A percentile compares a stretch with the other conserved stretches of the same genome.
Conservation (phyloP, 805 yeast species). For the Suhomyces canberraensis region DNA sequence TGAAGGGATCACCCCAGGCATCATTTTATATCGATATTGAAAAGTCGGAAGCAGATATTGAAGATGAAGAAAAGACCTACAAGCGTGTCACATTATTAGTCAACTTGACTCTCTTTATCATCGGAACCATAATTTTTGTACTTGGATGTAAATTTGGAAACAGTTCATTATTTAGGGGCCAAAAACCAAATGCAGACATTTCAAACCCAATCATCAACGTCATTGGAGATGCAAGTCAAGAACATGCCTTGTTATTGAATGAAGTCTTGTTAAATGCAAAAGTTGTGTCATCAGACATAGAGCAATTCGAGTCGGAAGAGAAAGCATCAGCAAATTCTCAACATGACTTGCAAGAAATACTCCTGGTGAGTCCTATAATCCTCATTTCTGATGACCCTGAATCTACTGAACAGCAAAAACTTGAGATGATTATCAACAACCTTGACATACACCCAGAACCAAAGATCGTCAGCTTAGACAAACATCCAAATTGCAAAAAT, state of each 20-base stretch:
- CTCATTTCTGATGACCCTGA: constrained; percentile 24
- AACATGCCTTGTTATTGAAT: constrained; percentile 1
- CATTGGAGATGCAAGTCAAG: constrained; percentile 2
- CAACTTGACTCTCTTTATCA: not conserved
- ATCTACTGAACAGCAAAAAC: constrained; percentile 9
- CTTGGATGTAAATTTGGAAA: not conserved
- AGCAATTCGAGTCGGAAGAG: not conserved
- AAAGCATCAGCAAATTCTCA: constrained; percentile 8
- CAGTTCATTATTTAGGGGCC: not conserved
- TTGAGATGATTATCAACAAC: constrained; percentile 17
- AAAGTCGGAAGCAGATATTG: constrained; percentile 1
- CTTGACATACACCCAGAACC: constrained; percentile 34
- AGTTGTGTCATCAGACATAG: not conserved
- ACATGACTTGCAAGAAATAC: constrained; percentile 29
- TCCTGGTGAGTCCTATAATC: constrained; percentile 28
- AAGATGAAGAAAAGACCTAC: not conserved
- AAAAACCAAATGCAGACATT: not conserved
- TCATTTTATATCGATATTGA: constrained; percentile 10
- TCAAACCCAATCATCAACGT: constrained; percentile 5
- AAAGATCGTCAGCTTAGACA: constrained; percentile 24
- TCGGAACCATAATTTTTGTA: not conserved
- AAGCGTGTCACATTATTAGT: not conserved
- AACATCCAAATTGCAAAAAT: constrained; percentile 28
- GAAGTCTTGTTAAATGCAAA: not conserved
- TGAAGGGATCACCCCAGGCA: constrained; percentile 5